Evolutionary conservation across 2,329 filamentous ascomycete genomes (phyloP).

Genomic region (Botrytis squamosa): DNA sequence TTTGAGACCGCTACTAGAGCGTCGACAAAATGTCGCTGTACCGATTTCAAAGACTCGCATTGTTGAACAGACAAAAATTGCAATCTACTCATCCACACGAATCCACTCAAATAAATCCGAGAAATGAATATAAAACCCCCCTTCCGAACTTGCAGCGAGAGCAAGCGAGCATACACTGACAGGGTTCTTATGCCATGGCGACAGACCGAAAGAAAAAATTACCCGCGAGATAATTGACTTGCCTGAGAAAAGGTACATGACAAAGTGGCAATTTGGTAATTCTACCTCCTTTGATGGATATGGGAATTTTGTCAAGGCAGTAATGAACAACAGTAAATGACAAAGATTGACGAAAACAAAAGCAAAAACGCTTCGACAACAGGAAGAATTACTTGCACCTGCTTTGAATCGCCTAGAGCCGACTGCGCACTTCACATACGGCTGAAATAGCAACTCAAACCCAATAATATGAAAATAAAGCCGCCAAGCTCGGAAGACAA

Average conservation of each 20-base stretch:
- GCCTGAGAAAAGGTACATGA: no score
- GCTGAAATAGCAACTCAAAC: fast-evolving
- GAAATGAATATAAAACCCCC: neutral
- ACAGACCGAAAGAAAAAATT: neutral
- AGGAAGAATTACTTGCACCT: neutral
- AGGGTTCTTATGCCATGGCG: no score
- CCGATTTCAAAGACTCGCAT: no score
- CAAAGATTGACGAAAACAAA: neutral
- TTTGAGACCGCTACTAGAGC: no score
- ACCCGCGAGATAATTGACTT: fast-evolving
- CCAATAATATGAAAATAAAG: neutral
- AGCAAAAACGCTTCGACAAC: fast-evolving
- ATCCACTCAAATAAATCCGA: neutral
- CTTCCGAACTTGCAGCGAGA: neutral
- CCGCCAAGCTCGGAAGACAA: neutral
- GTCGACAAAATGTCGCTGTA: fast-evolving
- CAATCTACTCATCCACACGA: no score
- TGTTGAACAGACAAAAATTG: neutral
- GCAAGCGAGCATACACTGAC: neutral
- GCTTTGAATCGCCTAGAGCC: no score
- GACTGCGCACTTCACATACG: neutral
- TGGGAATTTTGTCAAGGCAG: neutral
- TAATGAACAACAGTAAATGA: neutral
- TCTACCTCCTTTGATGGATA: no score
- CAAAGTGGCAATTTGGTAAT: no score